phyloP scores from a whole-genome alignment of 2,329 filamentous ascomycete genomes.

The Fusarium redolens region DNA sequence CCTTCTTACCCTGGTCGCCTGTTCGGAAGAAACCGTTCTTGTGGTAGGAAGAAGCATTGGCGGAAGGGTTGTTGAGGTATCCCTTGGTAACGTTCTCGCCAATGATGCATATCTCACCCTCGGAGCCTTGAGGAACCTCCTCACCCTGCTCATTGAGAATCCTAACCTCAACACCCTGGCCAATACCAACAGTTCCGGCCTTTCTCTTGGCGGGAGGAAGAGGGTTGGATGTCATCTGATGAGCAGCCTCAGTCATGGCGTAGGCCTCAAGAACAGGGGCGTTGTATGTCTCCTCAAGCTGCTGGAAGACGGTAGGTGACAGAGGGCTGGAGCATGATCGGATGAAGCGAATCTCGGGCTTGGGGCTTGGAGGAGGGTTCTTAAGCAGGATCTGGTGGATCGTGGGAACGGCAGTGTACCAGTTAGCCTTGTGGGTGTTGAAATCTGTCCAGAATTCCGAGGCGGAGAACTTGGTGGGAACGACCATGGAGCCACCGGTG shows the following conservation, averaged over 20 bases:
- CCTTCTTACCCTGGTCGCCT: slow-evolving; percentile 85
- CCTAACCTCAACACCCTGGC: slow-evolving; percentile 83
- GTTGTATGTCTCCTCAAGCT: slow-evolving; percentile 79
- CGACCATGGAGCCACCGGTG: slow-evolving; percentile 81
- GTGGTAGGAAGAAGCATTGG: slow-evolving; percentile 80
- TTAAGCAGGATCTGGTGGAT: slow-evolving; percentile 91
- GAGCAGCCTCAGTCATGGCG: slow-evolving; percentile 91
- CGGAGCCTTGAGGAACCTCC: slow-evolving; percentile 73
- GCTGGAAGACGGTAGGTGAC: slow-evolving; percentile 82
- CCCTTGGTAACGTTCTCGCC: slow-evolving; percentile 87
- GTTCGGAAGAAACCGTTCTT: slow-evolving; percentile 86
- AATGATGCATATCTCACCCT: slow-evolving; percentile 85
- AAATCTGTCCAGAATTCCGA: slow-evolving; percentile 87
- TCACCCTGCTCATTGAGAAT: slow-evolving; percentile 79
- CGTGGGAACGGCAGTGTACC: slow-evolving; percentile 94
- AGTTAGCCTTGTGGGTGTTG: slow-evolving; percentile 78
- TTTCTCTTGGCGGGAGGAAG: slow-evolving; percentile 77
- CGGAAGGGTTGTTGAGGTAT: slow-evolving; percentile 84
- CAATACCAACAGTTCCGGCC: slow-evolving; percentile 84
- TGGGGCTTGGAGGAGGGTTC: slow-evolving; percentile 73
- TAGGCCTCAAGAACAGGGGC: slow-evolving; percentile 90
- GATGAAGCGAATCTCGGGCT: slow-evolving; percentile 84
- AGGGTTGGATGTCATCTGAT: slow-evolving; percentile 85
- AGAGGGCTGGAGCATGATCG: slow-evolving; percentile 87
- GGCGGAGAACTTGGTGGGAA: slow-evolving; percentile 83